Conservation (phyloP, 352 stramenopile species). For the Pythium brachiatum region DNA sequence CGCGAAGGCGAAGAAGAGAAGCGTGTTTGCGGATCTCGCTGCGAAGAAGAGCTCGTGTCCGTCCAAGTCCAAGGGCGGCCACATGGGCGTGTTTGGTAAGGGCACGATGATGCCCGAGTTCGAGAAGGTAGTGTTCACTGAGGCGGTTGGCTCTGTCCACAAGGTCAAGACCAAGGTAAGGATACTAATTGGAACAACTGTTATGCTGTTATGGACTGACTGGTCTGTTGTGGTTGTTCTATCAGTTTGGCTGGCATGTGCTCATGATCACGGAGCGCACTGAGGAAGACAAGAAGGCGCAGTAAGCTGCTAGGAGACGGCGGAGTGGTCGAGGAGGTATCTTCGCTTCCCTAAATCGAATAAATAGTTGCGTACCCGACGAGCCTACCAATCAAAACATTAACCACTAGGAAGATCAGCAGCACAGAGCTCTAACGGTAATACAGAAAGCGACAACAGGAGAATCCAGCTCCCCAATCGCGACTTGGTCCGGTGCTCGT, state of each 20-base stretch:
- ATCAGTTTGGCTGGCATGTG: constrained; percentile 79
- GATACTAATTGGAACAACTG: too few species aligned
- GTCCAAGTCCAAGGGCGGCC: constrained; percentile 56
- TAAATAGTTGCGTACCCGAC: too few species aligned
- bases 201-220: neutral
- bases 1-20: constrained; percentile 47
- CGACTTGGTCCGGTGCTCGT: neutral
- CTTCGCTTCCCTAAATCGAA: neutral
- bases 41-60: constrained; percentile 51
- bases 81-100: constrained; percentile 64
- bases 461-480: too few species aligned
- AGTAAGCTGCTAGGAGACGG: neutral
- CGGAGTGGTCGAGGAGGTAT: neutral
- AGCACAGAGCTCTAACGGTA: too few species aligned
- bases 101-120: constrained; percentile 79
- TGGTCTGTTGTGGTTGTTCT: neutral
- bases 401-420: too few species aligned
- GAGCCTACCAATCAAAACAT: too few species aligned
- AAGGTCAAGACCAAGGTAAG: constrained; percentile 57
- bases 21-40: constrained; percentile 50
- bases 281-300: constrained; percentile 33
- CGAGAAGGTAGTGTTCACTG: constrained; percentile 64
- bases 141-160: constrained; percentile 47
- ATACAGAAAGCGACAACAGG: too few species aligned
- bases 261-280: constrained; percentile 67